These are phyloP conservation scores for Oryza rufipogon DNA, from an alignment of 176 grass and related monocot species.

Conservation along the genomic window DNA sequence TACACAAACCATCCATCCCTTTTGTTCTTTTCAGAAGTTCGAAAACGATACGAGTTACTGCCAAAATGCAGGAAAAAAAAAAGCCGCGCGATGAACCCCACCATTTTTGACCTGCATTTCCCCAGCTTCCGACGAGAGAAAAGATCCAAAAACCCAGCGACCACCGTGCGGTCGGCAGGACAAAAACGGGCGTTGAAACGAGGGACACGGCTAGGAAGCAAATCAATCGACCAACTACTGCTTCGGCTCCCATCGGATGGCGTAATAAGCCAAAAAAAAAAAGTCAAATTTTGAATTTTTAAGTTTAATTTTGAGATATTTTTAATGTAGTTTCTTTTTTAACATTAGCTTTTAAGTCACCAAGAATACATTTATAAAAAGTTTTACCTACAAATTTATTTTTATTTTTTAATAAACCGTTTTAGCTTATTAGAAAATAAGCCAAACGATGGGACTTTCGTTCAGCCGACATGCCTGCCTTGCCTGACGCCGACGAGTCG, in stretches of 20 bases:
- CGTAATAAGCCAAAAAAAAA: no score
- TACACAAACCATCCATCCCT: not conserved
- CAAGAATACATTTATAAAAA: no score
- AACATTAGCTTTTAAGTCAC: no score
- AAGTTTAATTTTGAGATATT: no score
- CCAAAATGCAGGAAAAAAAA: not conserved
- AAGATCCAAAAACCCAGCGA: not conserved
- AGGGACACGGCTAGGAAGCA: not conserved
- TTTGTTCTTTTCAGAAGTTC: not conserved
- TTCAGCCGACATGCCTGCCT: not conserved
- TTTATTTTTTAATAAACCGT: no score
- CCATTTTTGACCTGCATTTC: not conserved
- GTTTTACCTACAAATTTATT: no score
- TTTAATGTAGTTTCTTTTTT: no score
- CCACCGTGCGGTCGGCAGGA: slow-evolving; percentile 10
- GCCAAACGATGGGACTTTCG: no score
- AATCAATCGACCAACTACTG: not conserved
- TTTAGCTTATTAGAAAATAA: no score
- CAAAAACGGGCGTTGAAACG: slow-evolving; percentile 14
- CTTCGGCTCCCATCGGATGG: not conserved
- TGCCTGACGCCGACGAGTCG: slow-evolving; percentile 1
- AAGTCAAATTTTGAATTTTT: no score
- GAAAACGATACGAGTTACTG: not conserved
- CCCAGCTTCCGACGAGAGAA: not conserved
- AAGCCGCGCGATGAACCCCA: not conserved